Base-by-base conservation (phyloP, 2,329 filamentous ascomycete genomes). In the Aureobasidium sp. region DNA sequence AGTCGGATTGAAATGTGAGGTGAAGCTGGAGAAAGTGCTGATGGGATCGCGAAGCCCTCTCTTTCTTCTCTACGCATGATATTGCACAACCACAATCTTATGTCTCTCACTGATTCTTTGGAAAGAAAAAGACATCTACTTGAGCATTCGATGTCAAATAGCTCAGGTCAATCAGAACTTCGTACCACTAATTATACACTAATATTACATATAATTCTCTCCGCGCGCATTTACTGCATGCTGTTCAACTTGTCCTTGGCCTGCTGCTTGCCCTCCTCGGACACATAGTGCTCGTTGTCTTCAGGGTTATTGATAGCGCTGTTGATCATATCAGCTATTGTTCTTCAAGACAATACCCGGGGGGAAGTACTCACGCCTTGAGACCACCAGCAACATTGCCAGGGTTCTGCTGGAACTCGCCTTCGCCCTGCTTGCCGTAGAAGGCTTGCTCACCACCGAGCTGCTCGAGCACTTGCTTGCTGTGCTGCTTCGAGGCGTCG, bases 401-500 rank as follows among this genome's bases (percentile, higher is more conserved):
- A 16, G 42, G 42, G 25, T 45, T 45, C 42, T 45, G 10, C 11
- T 45, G 25, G 2, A 45, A 16, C 1, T 76, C 75, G 21, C 41
- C 60, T 55, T 78, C 68, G 6, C 74, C 72, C 63, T 77, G 63
- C 64, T 76, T 71, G 29, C 75, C 75, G 54, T 79, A 78, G 59
- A 78, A 74, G 21, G 74, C 77, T 9, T 70, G 69, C 10, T 71
- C 42, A 13, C 42, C 42, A 8, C 42, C 42, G 13, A 45, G 42
- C 3, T 29, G 65, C 48, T 79, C 70, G 49, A 80, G 74, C 7
- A 70, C 72, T 64, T 77, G 51, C 50, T 69, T 69, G 59, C 76
- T 78, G 60, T 78, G 70, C 67, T 79, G 70, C 68, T 81, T 80
- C 51, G 77, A 79, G 60, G 69, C 68, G 39, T 77, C 72, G 66